Conservation (phyloP, 139 green algal species). For the Chlorella sp. region DNA sequence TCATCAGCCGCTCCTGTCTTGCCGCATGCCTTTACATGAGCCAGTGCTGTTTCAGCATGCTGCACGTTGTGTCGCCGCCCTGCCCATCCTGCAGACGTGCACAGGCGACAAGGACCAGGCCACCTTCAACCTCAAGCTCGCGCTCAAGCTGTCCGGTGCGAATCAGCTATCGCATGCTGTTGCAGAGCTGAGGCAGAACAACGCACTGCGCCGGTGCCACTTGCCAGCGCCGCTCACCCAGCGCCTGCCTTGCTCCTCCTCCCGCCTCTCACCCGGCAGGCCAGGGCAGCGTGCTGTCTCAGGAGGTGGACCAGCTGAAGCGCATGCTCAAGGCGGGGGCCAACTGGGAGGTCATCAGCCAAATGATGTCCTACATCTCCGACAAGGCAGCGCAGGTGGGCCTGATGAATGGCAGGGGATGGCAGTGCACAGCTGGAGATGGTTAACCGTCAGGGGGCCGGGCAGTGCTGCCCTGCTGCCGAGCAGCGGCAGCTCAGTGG, state of each 20-base stretch:
- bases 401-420: too few species aligned
- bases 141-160: conserved; percentile 51
- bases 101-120: conserved; percentile 54
- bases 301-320: conserved; percentile 53
- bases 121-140: conserved; percentile 46
- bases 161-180: too few species aligned
- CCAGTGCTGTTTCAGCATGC: not conserved
- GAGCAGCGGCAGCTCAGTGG: too few species aligned
- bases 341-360: conserved; percentile 48
- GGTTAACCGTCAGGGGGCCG: too few species aligned
- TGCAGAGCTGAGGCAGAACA: too few species aligned
- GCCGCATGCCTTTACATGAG: too few species aligned
- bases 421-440: too few species aligned
- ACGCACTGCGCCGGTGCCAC: too few species aligned
- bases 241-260: not conserved
- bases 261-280: conserved; percentile 24
- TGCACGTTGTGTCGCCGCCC: too few species aligned
- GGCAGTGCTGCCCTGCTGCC: too few species aligned
- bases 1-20: too few species aligned
- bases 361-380: conserved; percentile 52
- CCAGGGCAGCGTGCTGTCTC: conserved; percentile 31
- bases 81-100: conserved; percentile 40
- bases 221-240: too few species aligned
- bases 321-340: conserved; percentile 43
- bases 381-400: conserved; percentile 46